Conservation (phyloP, 805 yeast genomes). For the Schwanniomyces occidentalis region DNA sequence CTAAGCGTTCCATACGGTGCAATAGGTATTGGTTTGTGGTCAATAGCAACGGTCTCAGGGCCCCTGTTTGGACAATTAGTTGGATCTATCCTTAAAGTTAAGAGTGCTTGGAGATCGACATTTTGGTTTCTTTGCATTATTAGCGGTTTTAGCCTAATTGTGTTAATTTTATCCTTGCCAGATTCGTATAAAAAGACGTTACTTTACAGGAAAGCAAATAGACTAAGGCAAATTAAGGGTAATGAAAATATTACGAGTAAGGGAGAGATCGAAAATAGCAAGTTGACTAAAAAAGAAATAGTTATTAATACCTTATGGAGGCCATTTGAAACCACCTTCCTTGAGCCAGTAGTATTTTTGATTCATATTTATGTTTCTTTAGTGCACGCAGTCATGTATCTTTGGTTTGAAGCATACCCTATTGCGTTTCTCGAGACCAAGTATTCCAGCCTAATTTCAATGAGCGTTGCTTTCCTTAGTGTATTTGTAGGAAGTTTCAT, state of each 20-base stretch:
- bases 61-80: conserved; percentile 58
- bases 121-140: conserved; percentile 52
- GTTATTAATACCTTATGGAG: conserved; percentile 36
- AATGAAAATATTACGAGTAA: conserved; percentile 37
- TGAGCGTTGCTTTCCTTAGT: conserved; percentile 32
- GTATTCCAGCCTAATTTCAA: conserved; percentile 42
- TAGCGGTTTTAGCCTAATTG: conserved; percentile 23
- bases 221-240: conserved; percentile 46
- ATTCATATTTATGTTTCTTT: conserved; percentile 49
- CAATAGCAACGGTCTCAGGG: conserved; percentile 54
- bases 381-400: conserved; percentile 49
- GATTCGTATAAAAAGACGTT: conserved; percentile 45
- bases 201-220: conserved; percentile 42
- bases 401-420: conserved; percentile 60
- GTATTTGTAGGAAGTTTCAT: conserved; percentile 42
- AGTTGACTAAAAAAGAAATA: conserved; percentile 14
- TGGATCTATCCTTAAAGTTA: conserved; percentile 47
- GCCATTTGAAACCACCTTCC: conserved; percentile 45
- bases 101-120: conserved; percentile 45
- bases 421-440: conserved; percentile 45
- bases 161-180: conserved; percentile 40
- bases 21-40: conserved; percentile 51
- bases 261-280: conserved; percentile 25
- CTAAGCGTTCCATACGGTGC: conserved; percentile 43
- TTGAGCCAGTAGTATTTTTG: conserved; percentile 52